Base-by-base conservation (phyloP, 768 basidiomycete genomes). In the Psilocybe azurescens region DNA sequence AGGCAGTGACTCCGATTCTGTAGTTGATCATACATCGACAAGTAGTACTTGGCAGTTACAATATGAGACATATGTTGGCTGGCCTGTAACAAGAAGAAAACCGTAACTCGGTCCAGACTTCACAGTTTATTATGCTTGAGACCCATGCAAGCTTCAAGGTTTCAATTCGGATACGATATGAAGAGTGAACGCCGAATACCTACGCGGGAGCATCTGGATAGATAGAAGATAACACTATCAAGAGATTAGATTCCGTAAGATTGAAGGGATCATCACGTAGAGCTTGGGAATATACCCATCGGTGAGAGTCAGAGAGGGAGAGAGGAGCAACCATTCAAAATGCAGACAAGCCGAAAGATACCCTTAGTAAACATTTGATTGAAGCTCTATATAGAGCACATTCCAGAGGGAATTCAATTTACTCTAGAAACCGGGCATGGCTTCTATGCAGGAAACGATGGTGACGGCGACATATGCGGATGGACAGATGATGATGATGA, bases 401-500 rank as follows among this genome's bases (percentile, higher is more conserved):
- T 39, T 39, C 38, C 38, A 39, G 14, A 39, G 38, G 38, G 14
- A 44, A 14, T 44, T 44, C n/a, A 5, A 14, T 44, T n/a, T 44
- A n/a, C 8, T 44, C 14, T 44, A 16, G 41, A 44, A 44, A 13
- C 41, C 41, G 41, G 41, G 14, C 14, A 24, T 44, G 41, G 14
- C 6, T 44, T 44, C n/a, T 4, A 44, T 16, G n/a, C 14, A 44
- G 41, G 41, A 44, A 44, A 44, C 41, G 41, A 44, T 44, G 41
- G 41, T 44, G 41, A 44, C 41, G 41, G n/a, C 41, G 14, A 44
- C 41, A 44, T n/a, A 11, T 44, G 41, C 14, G 14, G 41, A 44
- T 52, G 50, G 50, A 52, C 50, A 52, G 50, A 52, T 52, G 32
- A 44, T 44, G 41, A 39, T 52, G 32, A 44, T 44, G 41, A 39